These are phyloP conservation scores for Ophiostoma ips DNA, from an alignment of 2,329 filamentous ascomycete genomes.

Conservation along the genomic window DNA sequence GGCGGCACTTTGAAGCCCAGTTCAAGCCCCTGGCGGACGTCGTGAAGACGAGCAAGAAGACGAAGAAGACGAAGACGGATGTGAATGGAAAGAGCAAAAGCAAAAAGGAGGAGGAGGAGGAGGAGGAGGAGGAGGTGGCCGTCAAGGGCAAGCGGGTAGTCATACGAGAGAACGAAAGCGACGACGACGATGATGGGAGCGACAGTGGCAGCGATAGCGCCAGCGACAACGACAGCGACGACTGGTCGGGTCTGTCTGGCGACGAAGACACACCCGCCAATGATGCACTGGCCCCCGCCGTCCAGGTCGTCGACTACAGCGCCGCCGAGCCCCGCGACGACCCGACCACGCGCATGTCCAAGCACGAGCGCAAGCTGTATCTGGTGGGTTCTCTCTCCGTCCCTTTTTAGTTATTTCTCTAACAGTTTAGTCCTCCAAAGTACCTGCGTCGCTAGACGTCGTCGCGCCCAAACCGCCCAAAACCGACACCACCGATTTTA, in stretches of 20 bases:
- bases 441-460: slow-evolving; percentile 22
- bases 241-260: slow-evolving; percentile 51
- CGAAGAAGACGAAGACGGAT: too few relatives aligned
- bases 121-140: slow-evolving; percentile 22
- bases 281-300: too few relatives aligned
- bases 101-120: slow-evolving; percentile 19
- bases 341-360: slow-evolving; percentile 33
- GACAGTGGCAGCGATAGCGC: slow-evolving; percentile 14
- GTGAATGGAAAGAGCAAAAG: slow-evolving; percentile 21
- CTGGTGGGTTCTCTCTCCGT: slow-evolving; percentile 39
- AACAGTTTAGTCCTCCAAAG: slow-evolving; percentile 28
- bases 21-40: slow-evolving; percentile 55
- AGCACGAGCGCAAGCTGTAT: slow-evolving; percentile 63
- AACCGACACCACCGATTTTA: slow-evolving; percentile 21
- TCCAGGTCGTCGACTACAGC: slow-evolving; percentile 52
- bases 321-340: slow-evolving; percentile 18
- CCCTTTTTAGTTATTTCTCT: not conserved
- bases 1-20: slow-evolving; percentile 73
- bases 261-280: slow-evolving; percentile 23
- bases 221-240: slow-evolving; percentile 20
- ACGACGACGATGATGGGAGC: not conserved
- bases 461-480: slow-evolving; percentile 6
- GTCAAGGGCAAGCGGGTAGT: slow-evolving; percentile 3
- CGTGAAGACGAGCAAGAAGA: not conserved
- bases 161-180: not conserved